Base-by-base conservation (phyloP, 768 basidiomycete genomes). In the Cystobasidiopsis lactophilus region DNA sequence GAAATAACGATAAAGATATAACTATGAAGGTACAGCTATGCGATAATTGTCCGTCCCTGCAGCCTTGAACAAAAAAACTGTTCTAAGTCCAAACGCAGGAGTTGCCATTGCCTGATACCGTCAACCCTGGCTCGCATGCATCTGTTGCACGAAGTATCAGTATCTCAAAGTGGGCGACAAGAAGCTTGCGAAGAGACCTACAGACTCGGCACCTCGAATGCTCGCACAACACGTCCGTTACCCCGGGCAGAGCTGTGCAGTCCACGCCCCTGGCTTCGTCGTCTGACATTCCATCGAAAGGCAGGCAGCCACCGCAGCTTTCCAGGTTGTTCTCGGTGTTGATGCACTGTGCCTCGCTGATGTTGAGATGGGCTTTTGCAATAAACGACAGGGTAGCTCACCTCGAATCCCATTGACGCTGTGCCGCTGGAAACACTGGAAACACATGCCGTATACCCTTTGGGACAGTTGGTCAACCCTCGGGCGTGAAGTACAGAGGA, bases 261-360 rank as follows among this genome's bases (percentile, higher is more conserved):
- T 85, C 79, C 65, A 76, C 68, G 29, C 82, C 82, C 40, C 67
- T 62, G 19, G 75, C 76, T 24, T 57, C 44, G 16, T 19, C 13
- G n/a, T 38, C 37, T 11, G 37, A 19, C 41, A 19, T 26, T n/a
- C n/a, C n/a, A 4, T 50, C 30, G 10, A 72, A 62, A 14, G 73
- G 69, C 1, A 74, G 66, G 62, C 82, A 84, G 31, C 82, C 82
- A 58, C 81, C 82, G 66, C 82, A 84, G 21, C 77, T 76, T 57
- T 75, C 70, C 38, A 83, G 71, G 58, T 83, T 80, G 40, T 67
- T 68, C 18, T 66, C 58, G 40, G 73, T 71, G 66, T 84, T 79
- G 50, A 84, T 63, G 63, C 69, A 68, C 57, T 69, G 44, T 11
- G 7, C 11, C 29, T 1, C 16, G 16, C 11, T 24, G 30, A n/a